Evolutionary conservation across 306 rosid species (phyloP).

Genomic region (Pterocarpus santalinus): DNA sequence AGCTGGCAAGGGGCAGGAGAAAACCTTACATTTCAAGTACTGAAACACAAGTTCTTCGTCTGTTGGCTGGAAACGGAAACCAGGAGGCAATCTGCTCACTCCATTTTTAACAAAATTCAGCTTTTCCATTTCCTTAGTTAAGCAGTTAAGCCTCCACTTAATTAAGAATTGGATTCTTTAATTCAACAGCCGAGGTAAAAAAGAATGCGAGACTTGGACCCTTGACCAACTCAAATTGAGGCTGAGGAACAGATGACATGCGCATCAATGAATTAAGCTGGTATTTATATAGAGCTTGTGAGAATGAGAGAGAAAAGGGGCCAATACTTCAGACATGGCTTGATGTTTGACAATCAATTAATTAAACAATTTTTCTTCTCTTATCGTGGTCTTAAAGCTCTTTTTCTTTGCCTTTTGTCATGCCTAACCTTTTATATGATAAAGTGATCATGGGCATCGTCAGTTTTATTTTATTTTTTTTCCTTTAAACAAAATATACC

Average conservation of each 20-base stretch:
- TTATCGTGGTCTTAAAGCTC: conserved; percentile 26
- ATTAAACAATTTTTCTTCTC: conserved; percentile 24
- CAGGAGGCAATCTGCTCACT: conserved; percentile 83
- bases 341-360: conserved; percentile 50
- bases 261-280: neutral
- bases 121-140: conserved; percentile 56
- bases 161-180: neutral
- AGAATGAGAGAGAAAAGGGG: conserved; percentile 39
- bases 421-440: conserved; percentile 38
- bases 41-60: conserved; percentile 92
- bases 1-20: conserved; percentile 81
- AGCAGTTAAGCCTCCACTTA: neutral
- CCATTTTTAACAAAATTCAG: conserved; percentile 65
- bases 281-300: neutral
- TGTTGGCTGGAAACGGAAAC: conserved; percentile 94
- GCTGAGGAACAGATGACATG: neutral
- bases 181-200: conserved; percentile 15
- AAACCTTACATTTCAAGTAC: conserved; percentile 77
- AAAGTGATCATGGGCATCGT: neutral
- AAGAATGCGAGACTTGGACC: neutral
- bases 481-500: neutral
- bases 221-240: conserved; percentile 8
- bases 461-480: neutral
- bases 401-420: conserved; percentile 39
- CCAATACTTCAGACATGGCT: conserved; percentile 45